Evolutionary conservation across 2,329 filamentous ascomycete genomes (phyloP).

Genomic region (Talaromyces albobiverticillius): DNA sequence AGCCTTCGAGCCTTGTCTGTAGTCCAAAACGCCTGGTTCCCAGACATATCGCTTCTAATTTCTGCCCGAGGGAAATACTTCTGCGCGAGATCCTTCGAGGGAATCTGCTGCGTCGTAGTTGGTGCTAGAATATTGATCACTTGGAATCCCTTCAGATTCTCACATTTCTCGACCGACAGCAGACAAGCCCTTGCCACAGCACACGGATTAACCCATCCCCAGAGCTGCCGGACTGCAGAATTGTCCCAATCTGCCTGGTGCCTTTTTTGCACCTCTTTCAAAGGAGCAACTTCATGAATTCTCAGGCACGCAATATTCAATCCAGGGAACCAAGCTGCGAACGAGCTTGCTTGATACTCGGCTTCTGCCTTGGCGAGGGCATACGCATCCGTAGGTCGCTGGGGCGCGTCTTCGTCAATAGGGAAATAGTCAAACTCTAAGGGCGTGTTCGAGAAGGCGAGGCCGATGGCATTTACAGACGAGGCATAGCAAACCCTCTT

Average conservation of each 20-base stretch:
- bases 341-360: slow-evolving; percentile 32
- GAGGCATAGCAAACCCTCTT: slow-evolving; percentile 35
- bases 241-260: slow-evolving; percentile 33
- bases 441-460: slow-evolving; percentile 36
- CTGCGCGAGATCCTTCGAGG: slow-evolving; percentile 22
- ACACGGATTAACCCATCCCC: slow-evolving; percentile 35
- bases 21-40: slow-evolving; percentile 23
- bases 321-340: slow-evolving; percentile 36
- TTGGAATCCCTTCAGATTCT: slow-evolving; percentile 31
- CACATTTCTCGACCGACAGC: slow-evolving; percentile 29
- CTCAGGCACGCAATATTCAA: slow-evolving; percentile 38
- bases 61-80: slow-evolving; percentile 26
- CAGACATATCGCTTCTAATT: slow-evolving; percentile 21
- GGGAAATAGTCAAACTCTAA: slow-evolving; percentile 37
- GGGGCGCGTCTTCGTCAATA: slow-evolving; percentile 34
- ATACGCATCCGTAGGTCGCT: slow-evolving; percentile 34
- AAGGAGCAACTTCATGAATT: slow-evolving; percentile 35
- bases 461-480: slow-evolving; percentile 38
- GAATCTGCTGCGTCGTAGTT: slow-evolving; percentile 24
- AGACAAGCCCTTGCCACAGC: slow-evolving; percentile 37
- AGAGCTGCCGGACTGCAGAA: slow-evolving; percentile 34
- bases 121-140: slow-evolving; percentile 37
- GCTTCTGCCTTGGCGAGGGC: slow-evolving; percentile 37
- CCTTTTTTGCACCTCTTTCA: slow-evolving; percentile 28
- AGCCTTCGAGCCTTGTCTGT: slow-evolving; percentile 22